phyloP scores from a whole-genome alignment of 352 stramenopile genomes.

The Pseudoperonospora humuli region DNA sequence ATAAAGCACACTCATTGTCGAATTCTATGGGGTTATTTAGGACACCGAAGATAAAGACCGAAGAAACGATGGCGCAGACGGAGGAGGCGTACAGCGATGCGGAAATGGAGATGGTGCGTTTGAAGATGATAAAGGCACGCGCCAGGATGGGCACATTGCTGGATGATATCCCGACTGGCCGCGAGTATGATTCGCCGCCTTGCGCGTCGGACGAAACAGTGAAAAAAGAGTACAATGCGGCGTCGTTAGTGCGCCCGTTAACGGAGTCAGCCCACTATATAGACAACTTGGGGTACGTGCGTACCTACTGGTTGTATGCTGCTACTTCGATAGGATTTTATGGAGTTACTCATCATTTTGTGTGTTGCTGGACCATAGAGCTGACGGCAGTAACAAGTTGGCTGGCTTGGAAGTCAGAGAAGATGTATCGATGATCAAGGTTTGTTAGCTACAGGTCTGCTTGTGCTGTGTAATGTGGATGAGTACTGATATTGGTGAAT shows the following conservation, averaged over 20 bases:
- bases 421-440: neutral
- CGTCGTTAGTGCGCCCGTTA: conserved; percentile 27
- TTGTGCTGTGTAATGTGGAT: neutral
- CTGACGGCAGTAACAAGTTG: neutral
- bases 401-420: neutral
- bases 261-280: conserved; percentile 4
- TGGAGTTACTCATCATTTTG: conserved; percentile 2
- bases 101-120: conserved; percentile 29
- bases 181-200: conserved; percentile 44
- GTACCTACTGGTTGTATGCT: neutral
- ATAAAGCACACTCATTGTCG: neutral
- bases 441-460: neutral
- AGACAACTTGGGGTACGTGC: conserved; percentile 5
- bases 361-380: conserved; percentile 3
- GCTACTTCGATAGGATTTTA: conserved; percentile 5
- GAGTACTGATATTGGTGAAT: conserved; percentile 1
- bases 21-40: conserved; percentile 1
- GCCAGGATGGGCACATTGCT: conserved; percentile 20
- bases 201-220: conserved; percentile 23
- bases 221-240: conserved; percentile 51
- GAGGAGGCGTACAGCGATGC: conserved; percentile 4
- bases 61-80: conserved; percentile 1
- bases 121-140: conserved; percentile 39
- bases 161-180: conserved; percentile 36
- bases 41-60: neutral